Percentiles rank a stretch among this genome's conserved stretches.
Evolutionary conservation across 352 stramenopile species (phyloP).

Genomic region (Phytophthora hibernalis): DNA sequence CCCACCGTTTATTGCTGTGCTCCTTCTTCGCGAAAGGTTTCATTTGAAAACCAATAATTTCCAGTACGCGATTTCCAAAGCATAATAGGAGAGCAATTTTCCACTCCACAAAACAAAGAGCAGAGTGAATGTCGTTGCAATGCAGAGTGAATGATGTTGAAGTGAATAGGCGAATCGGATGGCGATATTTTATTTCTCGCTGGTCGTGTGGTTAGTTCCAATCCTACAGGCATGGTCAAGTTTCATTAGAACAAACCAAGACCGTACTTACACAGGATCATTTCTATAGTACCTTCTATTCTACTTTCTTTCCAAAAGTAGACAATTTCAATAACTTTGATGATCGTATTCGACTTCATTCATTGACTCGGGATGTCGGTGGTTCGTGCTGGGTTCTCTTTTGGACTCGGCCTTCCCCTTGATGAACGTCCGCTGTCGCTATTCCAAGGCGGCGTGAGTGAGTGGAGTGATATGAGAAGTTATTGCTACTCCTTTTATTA

Average conservation of each 20-base stretch:
- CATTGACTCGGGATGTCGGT: background rate
- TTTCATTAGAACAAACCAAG: background rate
- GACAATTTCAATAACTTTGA: no score
- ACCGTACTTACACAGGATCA: constrained; percentile 10
- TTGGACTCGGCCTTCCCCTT: constrained; percentile 33
- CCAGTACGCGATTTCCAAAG: no score
- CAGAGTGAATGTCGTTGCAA: background rate
- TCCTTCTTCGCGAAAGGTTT: no score
- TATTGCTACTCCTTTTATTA: constrained; percentile 8
- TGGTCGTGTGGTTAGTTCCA: no score
- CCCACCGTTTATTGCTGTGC: no score
- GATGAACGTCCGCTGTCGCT: constrained; percentile 52
- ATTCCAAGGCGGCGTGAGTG: constrained; percentile 53
- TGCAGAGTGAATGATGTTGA: background rate
- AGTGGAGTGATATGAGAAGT: constrained; percentile 46
- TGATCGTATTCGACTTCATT: no score
- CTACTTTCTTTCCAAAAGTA: background rate
- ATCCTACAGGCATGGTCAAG: background rate
- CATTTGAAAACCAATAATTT: no score
- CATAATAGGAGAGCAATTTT: no score
- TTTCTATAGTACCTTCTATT: constrained; percentile 11
- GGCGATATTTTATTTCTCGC: background rate
- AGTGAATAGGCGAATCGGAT: background rate
- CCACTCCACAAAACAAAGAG: no score
- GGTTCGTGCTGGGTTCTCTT: background rate